Base-by-base conservation (phyloP, 768 basidiomycete genomes). In the Pleurotus pulmonarius region DNA sequence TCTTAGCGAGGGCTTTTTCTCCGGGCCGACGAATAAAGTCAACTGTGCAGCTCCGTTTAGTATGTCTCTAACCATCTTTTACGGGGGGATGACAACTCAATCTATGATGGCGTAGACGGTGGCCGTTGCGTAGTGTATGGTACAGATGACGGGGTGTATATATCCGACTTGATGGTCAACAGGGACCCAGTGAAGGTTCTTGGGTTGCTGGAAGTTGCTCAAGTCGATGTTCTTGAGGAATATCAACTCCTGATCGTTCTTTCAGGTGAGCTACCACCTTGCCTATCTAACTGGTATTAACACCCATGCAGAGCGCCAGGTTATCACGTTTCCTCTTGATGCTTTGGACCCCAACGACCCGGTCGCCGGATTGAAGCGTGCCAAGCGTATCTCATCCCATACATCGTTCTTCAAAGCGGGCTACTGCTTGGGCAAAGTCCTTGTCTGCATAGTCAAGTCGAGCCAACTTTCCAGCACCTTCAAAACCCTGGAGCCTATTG, bases 321-420 rank as follows among this genome's bases (percentile, higher is more conserved):
- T 98, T 4, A 87, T 96, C 48, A 97, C 96, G 1, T 98, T 97
- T 75, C 94, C 94, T 0, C 77, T 99, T 12, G 97, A 99, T 20
- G 88, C 92, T 5, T 76, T 99, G 41, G 92, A 97, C 63, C 87
- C 88, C 1, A 82, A 84, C 64, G 97, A 99, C 65, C 94, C 96
- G 0, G 83, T 88, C 70, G 87, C 91, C 2, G 94, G 94, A 1
- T 73, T 97, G 58, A 97, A 94, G 71, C 86, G 95, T 9, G 95
- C 93, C 1, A 97, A 97, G 72, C 84, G 93, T 56, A 94, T 98
- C 65, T 92, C 96, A 0, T 90, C 93, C 0, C 95, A 98, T 69
- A 98, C 94, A 0, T 89, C 93, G 2, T 98, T 98, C 75, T 98
- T 99, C 83, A 98, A 98, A 71, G 89, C 92, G 7, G 97, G 97